These are phyloP conservation scores for Fusarium sp. DNA, from an alignment of 2,329 filamentous ascomycete genomes.

Conservation along the genomic window DNA sequence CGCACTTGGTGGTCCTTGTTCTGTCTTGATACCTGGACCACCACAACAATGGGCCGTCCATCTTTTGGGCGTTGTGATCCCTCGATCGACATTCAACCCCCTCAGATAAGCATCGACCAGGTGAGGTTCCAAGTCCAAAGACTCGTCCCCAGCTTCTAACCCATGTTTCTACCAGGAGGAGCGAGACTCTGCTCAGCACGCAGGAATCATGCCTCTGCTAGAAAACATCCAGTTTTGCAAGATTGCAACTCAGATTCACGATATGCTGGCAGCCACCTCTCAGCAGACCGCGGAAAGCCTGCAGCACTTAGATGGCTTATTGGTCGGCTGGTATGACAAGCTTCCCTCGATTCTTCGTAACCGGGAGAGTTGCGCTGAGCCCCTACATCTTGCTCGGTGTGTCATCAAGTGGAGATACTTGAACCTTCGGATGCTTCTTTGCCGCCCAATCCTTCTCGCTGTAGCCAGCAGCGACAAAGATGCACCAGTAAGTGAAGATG, in stretches of 20 bases:
- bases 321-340: not conserved
- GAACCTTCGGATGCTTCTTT: not conserved
- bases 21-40: not conserved
- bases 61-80: not conserved
- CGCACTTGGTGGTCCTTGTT: not conserved
- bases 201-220: not conserved
- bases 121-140: not conserved
- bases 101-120: not conserved
- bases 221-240: not conserved
- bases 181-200: not conserved
- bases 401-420: not conserved
- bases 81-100: not conserved
- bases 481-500: not conserved
- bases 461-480: not conserved
- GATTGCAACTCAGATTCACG: not conserved
- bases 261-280: not conserved
- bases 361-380: not conserved
- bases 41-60: not conserved
- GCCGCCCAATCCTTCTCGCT: not conserved
- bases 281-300: not conserved
- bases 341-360: not conserved
- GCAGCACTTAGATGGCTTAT: not conserved
- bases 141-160: not conserved
- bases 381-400: not conserved
- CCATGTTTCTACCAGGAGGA: not conserved